phyloP scores from a whole-genome alignment of 176 grass and related monocot genomes.

The Olyra latifolia region DNA sequence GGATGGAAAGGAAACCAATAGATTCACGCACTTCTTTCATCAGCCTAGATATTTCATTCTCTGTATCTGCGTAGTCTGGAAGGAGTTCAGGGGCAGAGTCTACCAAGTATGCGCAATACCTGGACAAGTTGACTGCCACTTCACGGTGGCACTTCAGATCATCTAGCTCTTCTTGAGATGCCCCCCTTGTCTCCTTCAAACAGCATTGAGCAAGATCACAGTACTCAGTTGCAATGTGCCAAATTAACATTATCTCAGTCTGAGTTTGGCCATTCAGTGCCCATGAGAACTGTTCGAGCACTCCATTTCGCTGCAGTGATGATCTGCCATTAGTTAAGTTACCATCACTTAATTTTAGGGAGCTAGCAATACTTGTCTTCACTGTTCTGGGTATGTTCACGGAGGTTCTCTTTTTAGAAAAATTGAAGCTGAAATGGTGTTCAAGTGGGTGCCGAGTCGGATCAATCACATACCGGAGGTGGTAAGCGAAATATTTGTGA shows the following conservation, averaged over 20 bases:
- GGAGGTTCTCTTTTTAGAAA: no score
- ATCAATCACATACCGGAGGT: neutral
- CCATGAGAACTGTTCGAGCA: neutral
- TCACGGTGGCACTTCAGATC: no score
- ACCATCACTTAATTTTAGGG: neutral
- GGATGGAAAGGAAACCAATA: no score
- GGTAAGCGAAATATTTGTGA: no score
- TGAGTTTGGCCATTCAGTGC: neutral
- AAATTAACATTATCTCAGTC: neutral
- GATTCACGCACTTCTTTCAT: no score
- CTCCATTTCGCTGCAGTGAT: neutral
- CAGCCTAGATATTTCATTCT: no score
- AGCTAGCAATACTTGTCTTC: neutral
- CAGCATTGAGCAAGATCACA: neutral
- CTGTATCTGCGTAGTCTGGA: neutral
- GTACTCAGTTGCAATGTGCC: slow-evolving; percentile 3
- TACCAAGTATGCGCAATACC: slow-evolving; percentile 11
- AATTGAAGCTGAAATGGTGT: no score
- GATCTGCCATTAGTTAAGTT: neutral
- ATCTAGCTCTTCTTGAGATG: neutral
- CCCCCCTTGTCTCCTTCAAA: no score
- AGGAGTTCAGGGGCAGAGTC: neutral
- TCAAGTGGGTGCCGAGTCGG: neutral
- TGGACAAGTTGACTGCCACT: neutral
- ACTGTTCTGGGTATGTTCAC: no score